Evolutionary conservation across 1,284 basidiomycete species (phyloP), one percentile per base, ranked within the genome.

Genomic region (Ganoderma multipileum): DNA sequence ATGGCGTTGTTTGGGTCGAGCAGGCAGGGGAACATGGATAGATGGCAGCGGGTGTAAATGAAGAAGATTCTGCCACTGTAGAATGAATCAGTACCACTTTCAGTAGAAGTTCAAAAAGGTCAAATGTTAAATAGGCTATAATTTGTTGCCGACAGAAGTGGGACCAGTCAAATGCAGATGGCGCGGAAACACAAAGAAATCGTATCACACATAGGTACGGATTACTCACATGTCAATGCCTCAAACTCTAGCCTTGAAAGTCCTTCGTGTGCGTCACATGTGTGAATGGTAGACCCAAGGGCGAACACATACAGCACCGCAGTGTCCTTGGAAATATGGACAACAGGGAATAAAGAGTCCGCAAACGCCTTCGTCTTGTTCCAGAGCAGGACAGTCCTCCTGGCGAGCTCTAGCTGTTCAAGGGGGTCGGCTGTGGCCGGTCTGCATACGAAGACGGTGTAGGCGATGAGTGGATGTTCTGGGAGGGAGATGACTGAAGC

Each of bases 11-110:
- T 47, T 81, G 80, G 12, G 76, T 65, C 36, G 85, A 79, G 71
- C 88, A 88, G 47, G 79, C 75, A 23, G 77, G 70, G 38, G 85
- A 87, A 74, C 87, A 88, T 16, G 87, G 85, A 79, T 88, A 89
- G 26, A 86, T 71, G 75, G 82, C 81, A 60, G 82, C 78, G 23
- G 86, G 84, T 20, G 80, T 76, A 74, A 90, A 89, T 26, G 74
- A 71, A 16, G 71, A 76, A 2, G 75, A 62, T 61, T 78, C 75
- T 5, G 69, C 54, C 41, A 74, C 79, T 80, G 61, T 9, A 50
- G 47, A 63, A 26, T 3, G 30, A 18, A 63, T 75, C 59, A 75
- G 72, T 30, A 62, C 30, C 52, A 28, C 28, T 55, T 20, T 4
- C 11, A 55, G 16, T 33, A 55, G 18, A 28, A 20, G 16, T 33